Evolutionary conservation across 331 rosid species (phyloP), one percentile per base, ranked within the genome.

Genomic region (Quercus tomentella): DNA sequence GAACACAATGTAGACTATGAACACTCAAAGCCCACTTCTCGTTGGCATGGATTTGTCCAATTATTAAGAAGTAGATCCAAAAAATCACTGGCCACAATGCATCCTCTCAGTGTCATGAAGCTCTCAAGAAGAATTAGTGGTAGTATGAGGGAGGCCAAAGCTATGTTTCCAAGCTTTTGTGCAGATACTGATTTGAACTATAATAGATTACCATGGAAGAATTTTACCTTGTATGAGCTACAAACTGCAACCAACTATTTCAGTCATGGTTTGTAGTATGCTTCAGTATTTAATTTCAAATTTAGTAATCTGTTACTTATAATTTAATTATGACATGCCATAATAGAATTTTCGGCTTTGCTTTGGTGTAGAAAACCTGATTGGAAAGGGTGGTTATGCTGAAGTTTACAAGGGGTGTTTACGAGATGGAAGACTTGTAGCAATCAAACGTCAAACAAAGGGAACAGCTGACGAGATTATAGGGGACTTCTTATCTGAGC

Each of bases 381-480:
- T 96, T 75, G 99, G 99, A 72, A 96, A 96, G 55, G 99, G 99
- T 49, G 99, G 99, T 71, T 93, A 96, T 89, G 97, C 99, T 57
- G 97, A 91, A 76, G 97, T 96, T 35, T 96, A 88, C 91, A 90
- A 79, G 82, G 99, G 99, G 77, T 81, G 94, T 88, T 79, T 96
- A 75, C 76, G 83, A 85, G 87, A 92, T 87, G 75, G 86, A 67
- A 90, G 84, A 70, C 79, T 88, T 20, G 96, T 96, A 84, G 98
- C 99, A 79, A 82, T 96, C 76, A 96, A 96, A 67, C 61, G 87
- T 75, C 82, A 91, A 68, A 91, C 92, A 63, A 67, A 94, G 80
- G 98, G 98, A 84, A 89, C 85, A 16, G 82, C 82, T 12, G 99
- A 96, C 63, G 98, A 96, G 80, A 90, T 89, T 70, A 80, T 86